Percentiles rank a stretch among this genome's conserved stretches.
These are phyloP conservation scores for Obelidium mucronatum DNA, from an alignment of 192 early-diverging fungal genomes.

Conservation along the genomic window DNA sequence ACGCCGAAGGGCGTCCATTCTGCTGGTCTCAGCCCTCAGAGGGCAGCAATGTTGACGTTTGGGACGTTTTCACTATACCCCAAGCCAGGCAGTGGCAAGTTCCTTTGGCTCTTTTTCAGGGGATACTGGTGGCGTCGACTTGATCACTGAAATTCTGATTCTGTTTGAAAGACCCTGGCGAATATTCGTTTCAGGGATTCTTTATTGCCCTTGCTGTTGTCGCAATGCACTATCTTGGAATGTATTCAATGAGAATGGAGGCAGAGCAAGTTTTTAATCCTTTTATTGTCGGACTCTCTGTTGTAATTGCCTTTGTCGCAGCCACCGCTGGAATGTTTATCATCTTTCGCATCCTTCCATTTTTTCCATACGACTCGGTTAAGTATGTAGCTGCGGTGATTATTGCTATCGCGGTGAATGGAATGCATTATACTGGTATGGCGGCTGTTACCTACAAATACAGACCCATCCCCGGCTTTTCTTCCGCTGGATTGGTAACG, in stretches of 20 bases:
- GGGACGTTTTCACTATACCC: too few relatives aligned
- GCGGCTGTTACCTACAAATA: neutral
- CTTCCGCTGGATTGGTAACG: neutral
- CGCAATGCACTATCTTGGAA: slow-evolving; percentile 25
- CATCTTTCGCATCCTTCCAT: slow-evolving; percentile 24
- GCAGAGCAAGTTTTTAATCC: neutral
- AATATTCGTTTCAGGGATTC: slow-evolving; percentile 17
- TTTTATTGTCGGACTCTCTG: slow-evolving; percentile 8
- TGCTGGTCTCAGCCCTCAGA: too few relatives aligned
- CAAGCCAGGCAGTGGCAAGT: too few relatives aligned
- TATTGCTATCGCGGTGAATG: slow-evolving; percentile 22
- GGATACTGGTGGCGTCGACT: too few relatives aligned
- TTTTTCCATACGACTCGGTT: neutral
- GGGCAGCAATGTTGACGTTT: too few relatives aligned
- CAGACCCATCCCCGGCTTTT: neutral
- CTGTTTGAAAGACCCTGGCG: slow-evolving; percentile 12
- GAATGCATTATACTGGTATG: slow-evolving; percentile 31
- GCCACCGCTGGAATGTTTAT: slow-evolving; percentile 31
- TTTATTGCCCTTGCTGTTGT: slow-evolving; percentile 17
- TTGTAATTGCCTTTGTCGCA: slow-evolving; percentile 25
- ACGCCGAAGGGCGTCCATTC: too few relatives aligned
- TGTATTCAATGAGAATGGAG: slow-evolving; percentile 26
- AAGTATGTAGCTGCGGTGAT: slow-evolving; percentile 14
- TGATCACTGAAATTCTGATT: neutral
- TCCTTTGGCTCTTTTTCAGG: too few relatives aligned